A percentile compares a stretch with the other conserved stretches of the same genome.
Conservation (phyloP, 176 grass and related monocot genomes). For the Zizania latifolia region DNA sequence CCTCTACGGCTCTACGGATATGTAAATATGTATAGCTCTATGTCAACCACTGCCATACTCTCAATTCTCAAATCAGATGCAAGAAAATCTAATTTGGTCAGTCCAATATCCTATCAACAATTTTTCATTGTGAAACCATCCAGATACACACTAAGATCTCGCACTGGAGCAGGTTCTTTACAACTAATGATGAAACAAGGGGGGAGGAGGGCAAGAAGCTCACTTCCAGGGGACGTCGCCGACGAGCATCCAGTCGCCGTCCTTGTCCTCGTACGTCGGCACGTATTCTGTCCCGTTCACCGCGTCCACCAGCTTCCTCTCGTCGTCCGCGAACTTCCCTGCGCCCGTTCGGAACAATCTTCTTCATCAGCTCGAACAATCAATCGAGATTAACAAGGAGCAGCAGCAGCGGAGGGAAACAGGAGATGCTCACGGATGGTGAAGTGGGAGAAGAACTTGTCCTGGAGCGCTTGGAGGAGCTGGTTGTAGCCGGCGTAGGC, state of each 20-base stretch:
- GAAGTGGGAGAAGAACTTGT: slow-evolving; percentile 98
- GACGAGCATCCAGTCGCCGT: slow-evolving; percentile 97
- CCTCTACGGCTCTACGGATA: too few relatives aligned
- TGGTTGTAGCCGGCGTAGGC: slow-evolving; percentile 63
- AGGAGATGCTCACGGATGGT: slow-evolving; percentile 55
- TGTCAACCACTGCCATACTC: not conserved
- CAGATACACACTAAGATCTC: not conserved
- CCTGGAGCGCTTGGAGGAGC: slow-evolving; percentile 73
- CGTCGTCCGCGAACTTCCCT: slow-evolving; percentile 82
- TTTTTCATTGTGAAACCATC: not conserved
- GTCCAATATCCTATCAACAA: not conserved
- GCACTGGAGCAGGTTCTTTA: not conserved
- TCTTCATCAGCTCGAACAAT: not conserved
- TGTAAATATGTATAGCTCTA: not conserved
- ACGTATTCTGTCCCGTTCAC: slow-evolving; percentile 89
- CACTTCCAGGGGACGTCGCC: slow-evolving; percentile 99
- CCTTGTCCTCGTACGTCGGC: slow-evolving; percentile 99
- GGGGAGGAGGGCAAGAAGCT: slow-evolving; percentile 10
- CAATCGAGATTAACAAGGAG: not conserved
- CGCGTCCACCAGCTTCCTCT: slow-evolving; percentile 78
- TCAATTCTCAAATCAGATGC: not conserved
- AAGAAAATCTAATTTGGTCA: not conserved
- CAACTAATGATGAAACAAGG: not conserved
- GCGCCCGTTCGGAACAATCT: not conserved
- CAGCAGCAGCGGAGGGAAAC: too few relatives aligned